Conservation (phyloP, 1,284 basidiomycete genomes). For the Sanghuangporus sanghuang region DNA sequence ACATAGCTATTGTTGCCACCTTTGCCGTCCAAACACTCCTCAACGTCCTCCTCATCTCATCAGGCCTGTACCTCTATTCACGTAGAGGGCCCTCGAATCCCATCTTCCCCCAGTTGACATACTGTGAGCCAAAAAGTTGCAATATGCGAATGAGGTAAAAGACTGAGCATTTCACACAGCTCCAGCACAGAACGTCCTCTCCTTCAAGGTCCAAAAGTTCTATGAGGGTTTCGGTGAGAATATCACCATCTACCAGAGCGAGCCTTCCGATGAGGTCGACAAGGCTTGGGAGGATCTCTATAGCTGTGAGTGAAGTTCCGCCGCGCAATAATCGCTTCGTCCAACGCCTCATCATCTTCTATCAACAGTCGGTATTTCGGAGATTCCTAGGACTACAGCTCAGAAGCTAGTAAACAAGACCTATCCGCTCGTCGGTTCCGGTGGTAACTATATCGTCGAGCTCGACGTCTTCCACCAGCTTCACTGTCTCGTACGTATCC, state of each 20-base stretch:
- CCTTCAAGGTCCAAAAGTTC: not conserved
- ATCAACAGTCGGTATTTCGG: conserved; percentile 19
- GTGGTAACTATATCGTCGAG: conserved; percentile 24
- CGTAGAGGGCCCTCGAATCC: not conserved
- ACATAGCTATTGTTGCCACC: not conserved
- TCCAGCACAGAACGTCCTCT: not conserved
- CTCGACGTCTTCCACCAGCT: conserved; percentile 30
- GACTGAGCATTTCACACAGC: not conserved
- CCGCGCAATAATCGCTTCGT: not conserved
- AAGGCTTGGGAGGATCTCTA: conserved; percentile 19
- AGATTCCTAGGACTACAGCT: conserved; percentile 25
- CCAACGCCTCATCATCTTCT: conserved; percentile 12
- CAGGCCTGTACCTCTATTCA: not conserved
- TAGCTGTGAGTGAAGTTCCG: conserved; percentile 19
- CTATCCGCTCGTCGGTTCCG: conserved; percentile 17
- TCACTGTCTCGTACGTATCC: conserved; percentile 26
- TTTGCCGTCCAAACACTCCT: not conserved
- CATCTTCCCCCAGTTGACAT: not conserved
- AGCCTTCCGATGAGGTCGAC: conserved; percentile 23
- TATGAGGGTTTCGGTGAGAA: conserved; percentile 9
- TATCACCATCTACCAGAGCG: conserved; percentile 21
- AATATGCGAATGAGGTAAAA: not conserved
- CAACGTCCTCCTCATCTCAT: not conserved
- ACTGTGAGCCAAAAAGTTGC: not conserved
- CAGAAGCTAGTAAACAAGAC: conserved; percentile 25